A percentile compares a stretch with the other conserved stretches of the same genome.
These are phyloP conservation scores for Solanum chiquidenum DNA, from an alignment of 257 asterid genomes.

Conservation along the genomic window DNA sequence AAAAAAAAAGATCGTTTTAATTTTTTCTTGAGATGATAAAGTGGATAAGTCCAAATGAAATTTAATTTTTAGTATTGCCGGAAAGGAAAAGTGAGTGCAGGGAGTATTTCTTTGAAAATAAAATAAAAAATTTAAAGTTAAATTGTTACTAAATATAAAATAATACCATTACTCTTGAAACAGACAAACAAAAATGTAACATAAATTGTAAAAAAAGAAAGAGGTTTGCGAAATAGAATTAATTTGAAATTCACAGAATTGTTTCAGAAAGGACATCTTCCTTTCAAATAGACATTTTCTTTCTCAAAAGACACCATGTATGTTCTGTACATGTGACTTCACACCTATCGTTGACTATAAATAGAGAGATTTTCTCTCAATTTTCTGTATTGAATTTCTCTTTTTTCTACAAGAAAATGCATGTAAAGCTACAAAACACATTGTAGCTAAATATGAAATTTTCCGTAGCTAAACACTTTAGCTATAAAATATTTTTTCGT, in stretches of 20 bases:
- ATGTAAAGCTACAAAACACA: no score
- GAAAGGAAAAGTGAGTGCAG: not conserved
- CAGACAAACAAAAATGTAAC: no score
- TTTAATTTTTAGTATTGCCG: not conserved
- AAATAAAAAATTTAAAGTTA: not conserved
- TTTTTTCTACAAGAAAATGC: no score
- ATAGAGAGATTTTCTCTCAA: not conserved
- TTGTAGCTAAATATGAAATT: no score
- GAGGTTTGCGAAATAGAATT: not conserved
- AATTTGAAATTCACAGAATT: no score
- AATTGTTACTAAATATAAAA: not conserved
- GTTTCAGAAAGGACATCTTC: not conserved
- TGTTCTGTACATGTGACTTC: not conserved
- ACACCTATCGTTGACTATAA: not conserved
- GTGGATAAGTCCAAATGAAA: not conserved
- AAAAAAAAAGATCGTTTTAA: not conserved
- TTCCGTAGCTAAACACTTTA: no score
- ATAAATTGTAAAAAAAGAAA: not conserved
- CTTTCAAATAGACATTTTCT: no score
- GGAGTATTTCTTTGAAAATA: not conserved
- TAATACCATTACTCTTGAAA: no score
- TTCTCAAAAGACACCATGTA: no score
- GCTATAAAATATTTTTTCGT: no score
- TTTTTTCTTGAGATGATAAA: not conserved
- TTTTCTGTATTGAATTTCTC: not conserved